Conservation (phyloP, 352 stramenopile species). For the Phytophthora aleatoria region DNA sequence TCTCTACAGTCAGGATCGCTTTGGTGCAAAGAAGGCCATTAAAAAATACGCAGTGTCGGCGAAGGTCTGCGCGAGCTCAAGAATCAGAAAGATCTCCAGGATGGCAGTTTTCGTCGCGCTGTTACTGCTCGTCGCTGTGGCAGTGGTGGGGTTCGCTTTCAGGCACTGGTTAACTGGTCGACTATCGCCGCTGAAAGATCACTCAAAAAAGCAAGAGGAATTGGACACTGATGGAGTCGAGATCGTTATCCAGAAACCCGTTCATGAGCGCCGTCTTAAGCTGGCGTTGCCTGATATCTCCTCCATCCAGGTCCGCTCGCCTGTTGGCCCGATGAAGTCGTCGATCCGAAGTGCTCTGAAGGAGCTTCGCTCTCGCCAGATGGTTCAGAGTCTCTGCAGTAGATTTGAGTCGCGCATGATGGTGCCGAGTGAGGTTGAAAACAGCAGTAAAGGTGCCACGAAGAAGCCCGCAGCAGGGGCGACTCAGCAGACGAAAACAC, state of each 20-base stretch:
- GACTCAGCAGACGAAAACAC: slow-evolving; percentile 3
- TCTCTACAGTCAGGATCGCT: background rate
- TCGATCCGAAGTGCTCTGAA: slow-evolving; percentile 54
- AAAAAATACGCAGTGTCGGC: slow-evolving; percentile 16
- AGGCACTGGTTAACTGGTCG: slow-evolving; percentile 34
- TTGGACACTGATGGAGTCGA: slow-evolving; percentile 32
- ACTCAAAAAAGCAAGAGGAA: slow-evolving; percentile 44
- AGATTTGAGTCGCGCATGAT: slow-evolving; percentile 48
- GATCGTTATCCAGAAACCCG: slow-evolving; percentile 49
- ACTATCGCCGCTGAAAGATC: slow-evolving; percentile 23
- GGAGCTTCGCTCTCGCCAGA: slow-evolving; percentile 53
- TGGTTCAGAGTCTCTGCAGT: slow-evolving; percentile 59
- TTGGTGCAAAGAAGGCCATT: slow-evolving; percentile 6
- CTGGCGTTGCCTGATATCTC: slow-evolving; percentile 31
- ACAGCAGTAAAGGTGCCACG: slow-evolving; percentile 13
- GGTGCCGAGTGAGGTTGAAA: slow-evolving; percentile 11
- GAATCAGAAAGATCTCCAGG: slow-evolving; percentile 3
- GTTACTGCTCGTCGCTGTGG: slow-evolving; percentile 33
- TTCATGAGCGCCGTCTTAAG: slow-evolving; percentile 28
- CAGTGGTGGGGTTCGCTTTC: slow-evolving; percentile 29
- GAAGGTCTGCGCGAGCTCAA: background rate
- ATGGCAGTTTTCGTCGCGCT: slow-evolving; percentile 32
- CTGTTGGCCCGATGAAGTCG: slow-evolving; percentile 42
- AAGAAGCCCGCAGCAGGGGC: slow-evolving; percentile 9
- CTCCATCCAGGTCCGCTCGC: slow-evolving; percentile 26